A percentile compares a stretch with the other conserved stretches of the same genome.
phyloP scores from a whole-genome alignment of 345 rosid species.

The Noccaea caerulescens region DNA sequence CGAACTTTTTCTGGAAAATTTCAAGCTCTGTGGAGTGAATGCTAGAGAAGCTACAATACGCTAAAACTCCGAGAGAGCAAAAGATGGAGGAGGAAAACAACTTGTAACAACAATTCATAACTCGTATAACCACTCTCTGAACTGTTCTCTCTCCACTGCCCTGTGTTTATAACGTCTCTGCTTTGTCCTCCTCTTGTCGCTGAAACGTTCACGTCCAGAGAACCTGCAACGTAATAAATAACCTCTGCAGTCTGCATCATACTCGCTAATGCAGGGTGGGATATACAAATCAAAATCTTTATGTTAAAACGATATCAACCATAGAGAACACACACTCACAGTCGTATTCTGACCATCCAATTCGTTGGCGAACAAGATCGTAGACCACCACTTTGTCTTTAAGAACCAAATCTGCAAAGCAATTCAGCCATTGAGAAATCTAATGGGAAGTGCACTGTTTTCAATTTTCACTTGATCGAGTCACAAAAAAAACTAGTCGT shows the following conservation, averaged over 20 bases:
- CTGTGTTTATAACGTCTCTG: conserved; percentile 36
- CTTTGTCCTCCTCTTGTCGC: conserved; percentile 50
- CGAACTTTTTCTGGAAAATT: conserved; percentile 1
- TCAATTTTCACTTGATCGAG: conserved; percentile 9
- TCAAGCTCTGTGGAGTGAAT: conserved; percentile 6
- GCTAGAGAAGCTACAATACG: conserved; percentile 26
- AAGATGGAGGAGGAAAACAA: conserved; percentile 28
- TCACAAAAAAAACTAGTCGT: not conserved
- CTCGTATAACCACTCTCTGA: conserved; percentile 13
- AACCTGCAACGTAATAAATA: conserved; percentile 49
- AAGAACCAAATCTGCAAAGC: conserved; percentile 73
- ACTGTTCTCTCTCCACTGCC: conserved; percentile 41
- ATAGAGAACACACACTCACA: conserved; percentile 56
- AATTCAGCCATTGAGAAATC: conserved; percentile 1
- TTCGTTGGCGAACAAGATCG: conserved; percentile 72
- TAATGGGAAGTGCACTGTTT: not conserved
- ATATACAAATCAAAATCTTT: not conserved
- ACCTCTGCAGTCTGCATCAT: not conserved
- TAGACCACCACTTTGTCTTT: conserved; percentile 88
- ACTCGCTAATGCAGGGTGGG: not conserved
- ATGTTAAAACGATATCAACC: not conserved
- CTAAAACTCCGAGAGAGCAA: not conserved
- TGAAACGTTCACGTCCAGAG: conserved; percentile 74
- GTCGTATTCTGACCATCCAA: conserved; percentile 91
- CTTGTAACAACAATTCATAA: conserved; percentile 19